A percentile compares a stretch with the other conserved stretches of the same genome.
Conservation (phyloP, 176 grass and related monocot genomes). For the Otatea glauca region DNA sequence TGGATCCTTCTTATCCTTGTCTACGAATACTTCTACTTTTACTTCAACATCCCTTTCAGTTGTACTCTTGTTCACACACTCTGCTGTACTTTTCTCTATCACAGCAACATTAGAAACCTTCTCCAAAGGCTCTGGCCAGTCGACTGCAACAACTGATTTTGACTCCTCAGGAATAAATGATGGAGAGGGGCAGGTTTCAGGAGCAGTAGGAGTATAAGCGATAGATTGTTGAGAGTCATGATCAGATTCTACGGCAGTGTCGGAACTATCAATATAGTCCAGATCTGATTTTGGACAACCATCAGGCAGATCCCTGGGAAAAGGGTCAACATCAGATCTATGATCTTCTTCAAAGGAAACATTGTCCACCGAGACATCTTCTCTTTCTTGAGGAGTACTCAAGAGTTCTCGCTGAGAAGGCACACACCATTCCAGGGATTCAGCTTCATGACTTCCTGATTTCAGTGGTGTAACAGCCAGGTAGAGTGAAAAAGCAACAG, state of each 20-base stretch:
- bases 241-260: slow-evolving; percentile 64
- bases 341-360: slow-evolving; percentile 62
- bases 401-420: slow-evolving; percentile 39
- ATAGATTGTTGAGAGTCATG: slow-evolving; percentile 59
- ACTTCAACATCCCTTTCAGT: slow-evolving; percentile 63
- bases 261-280: slow-evolving; percentile 58
- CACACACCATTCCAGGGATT: slow-evolving; percentile 50
- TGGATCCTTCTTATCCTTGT: slow-evolving; percentile 56
- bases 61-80: slow-evolving; percentile 41
- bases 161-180: slow-evolving; percentile 59
- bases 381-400: slow-evolving; percentile 41
- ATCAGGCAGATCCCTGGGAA: slow-evolving; percentile 40
- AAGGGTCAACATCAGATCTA: slow-evolving; percentile 51
- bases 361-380: slow-evolving; percentile 52
- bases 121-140: slow-evolving; percentile 53
- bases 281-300: slow-evolving; percentile 42
- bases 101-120: slow-evolving; percentile 39
- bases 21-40: slow-evolving; percentile 48
- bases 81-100: slow-evolving; percentile 46
- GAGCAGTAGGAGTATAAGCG: slow-evolving; percentile 50
- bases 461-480: slow-evolving; percentile 88
- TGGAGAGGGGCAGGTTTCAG: slow-evolving; percentile 48
- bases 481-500: slow-evolving; percentile 71
- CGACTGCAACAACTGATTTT: slow-evolving; percentile 62
- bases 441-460: slow-evolving; percentile 71